Percentiles rank a stretch among this genome's conserved stretches.
Conservation (phyloP, 2,329 filamentous ascomycete species). For the Calonectria pseudoturangicola region DNA sequence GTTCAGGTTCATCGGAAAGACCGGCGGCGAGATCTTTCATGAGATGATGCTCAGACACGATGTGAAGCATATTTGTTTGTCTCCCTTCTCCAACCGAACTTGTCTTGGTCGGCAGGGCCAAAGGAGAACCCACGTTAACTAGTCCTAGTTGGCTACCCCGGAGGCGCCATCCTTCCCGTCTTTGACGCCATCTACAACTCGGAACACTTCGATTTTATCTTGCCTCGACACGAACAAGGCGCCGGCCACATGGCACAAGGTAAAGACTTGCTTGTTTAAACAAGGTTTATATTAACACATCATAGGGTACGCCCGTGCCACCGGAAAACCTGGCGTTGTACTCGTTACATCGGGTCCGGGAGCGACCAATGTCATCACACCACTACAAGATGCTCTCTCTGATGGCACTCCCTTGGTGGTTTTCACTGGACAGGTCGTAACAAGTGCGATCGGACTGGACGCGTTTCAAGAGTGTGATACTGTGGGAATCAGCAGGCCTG, state of each 20-base stretch:
- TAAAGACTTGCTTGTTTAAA: conserved; percentile 11
- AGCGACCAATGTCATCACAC: conserved; percentile 96
- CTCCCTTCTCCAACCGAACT: conserved; percentile 26
- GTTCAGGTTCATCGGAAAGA: conserved; percentile 90
- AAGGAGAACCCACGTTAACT: conserved; percentile 11
- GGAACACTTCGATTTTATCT: conserved; percentile 95
- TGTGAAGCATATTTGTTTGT: conserved; percentile 96
- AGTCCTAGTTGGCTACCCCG: conserved; percentile 86
- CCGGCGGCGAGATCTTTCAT: conserved; percentile 96
- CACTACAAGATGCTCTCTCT: conserved; percentile 95
- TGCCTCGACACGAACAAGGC: conserved; percentile 97
- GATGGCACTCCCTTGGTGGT: conserved; percentile 98
- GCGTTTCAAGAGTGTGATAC: conserved; percentile 98
- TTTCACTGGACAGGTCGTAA: conserved; percentile 94
- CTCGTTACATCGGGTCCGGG: conserved; percentile 97
- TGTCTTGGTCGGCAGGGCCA: too few relatives aligned
- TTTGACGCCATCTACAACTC: conserved; percentile 99
- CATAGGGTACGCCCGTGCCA: conserved; percentile 85
- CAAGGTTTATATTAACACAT: conserved; percentile 12
- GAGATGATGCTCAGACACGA: conserved; percentile 97
- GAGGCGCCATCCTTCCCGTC: conserved; percentile 96
- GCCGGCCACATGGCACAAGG: conserved; percentile 99
- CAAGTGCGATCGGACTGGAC: conserved; percentile 92
- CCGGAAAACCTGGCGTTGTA: conserved; percentile 95
- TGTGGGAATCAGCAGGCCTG: conserved; percentile 94